Conservation (phyloP, 805 yeast genomes). For the Teunomyces kruisii region DNA sequence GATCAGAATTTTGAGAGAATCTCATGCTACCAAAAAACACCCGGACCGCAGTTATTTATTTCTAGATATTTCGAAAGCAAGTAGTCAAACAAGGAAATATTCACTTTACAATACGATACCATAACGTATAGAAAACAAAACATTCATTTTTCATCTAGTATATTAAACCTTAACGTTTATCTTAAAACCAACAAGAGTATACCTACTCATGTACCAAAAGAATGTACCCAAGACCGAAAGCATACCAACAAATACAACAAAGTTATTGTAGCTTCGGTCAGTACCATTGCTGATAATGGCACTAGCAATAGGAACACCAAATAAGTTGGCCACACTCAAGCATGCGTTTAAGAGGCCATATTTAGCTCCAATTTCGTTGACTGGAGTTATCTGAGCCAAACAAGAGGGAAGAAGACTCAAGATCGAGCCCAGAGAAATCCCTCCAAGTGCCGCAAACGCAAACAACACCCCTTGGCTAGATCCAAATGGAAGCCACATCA, state of each 20-base stretch:
- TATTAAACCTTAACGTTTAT: slow-evolving; percentile 14
- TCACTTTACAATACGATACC: too few relatives aligned
- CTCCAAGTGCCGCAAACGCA: slow-evolving; percentile 34
- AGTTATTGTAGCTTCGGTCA: slow-evolving; percentile 25
- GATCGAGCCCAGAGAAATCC: slow-evolving; percentile 35
- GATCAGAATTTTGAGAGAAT: too few relatives aligned
- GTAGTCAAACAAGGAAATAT: background rate
- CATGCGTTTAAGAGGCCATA: slow-evolving; percentile 34
- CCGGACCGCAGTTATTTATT: too few relatives aligned
- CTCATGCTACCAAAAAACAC: too few relatives aligned
- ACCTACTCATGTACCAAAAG: slow-evolving; percentile 23
- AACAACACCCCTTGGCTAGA: slow-evolving; percentile 21
- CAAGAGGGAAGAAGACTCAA: slow-evolving; percentile 36
- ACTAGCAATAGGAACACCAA: slow-evolving; percentile 36
- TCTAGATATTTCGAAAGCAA: too few relatives aligned
- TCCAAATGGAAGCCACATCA: slow-evolving; percentile 38
- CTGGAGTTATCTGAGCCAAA: slow-evolving; percentile 23
- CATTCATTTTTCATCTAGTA: too few relatives aligned
- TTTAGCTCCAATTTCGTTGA: slow-evolving; percentile 34
- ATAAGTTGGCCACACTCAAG: slow-evolving; percentile 30
- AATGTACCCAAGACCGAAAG: slow-evolving; percentile 27
- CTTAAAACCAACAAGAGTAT: slow-evolving; percentile 14
- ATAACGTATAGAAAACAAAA: too few relatives aligned
- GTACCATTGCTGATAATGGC: slow-evolving; percentile 29
- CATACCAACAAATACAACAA: slow-evolving; percentile 31